phyloP scores from a whole-genome alignment of 208 protist genomes.

The Wallacemonas rigidus region DNA sequence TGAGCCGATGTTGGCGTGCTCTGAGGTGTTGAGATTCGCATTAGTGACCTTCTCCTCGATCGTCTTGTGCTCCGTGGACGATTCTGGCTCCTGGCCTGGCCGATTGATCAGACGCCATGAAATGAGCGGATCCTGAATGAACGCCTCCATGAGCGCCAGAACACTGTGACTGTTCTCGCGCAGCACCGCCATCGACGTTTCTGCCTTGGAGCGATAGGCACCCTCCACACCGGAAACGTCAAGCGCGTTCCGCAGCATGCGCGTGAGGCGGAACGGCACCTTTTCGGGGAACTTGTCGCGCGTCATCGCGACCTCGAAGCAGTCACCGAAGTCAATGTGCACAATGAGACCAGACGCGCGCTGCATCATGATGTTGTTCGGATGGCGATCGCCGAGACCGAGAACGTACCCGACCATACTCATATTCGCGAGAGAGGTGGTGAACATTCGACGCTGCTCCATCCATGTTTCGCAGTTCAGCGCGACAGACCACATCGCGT shows the following conservation, averaged over 20 bases:
- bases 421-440: slow-evolving; percentile 98
- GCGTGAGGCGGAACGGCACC: slow-evolving; percentile 99
- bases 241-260: slow-evolving; percentile 99
- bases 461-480: slow-evolving; percentile 98
- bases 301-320: slow-evolving; percentile 99
- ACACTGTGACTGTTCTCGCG: slow-evolving; percentile 98
- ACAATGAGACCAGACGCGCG: slow-evolving; percentile 95
- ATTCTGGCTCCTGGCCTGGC: slow-evolving; percentile 69
- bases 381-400: slow-evolving; percentile 99
- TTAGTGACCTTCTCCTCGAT: slow-evolving; percentile 76
- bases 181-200: slow-evolving; percentile 97
- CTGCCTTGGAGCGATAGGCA: slow-evolving; percentile 95
- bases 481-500: slow-evolving; percentile 96
- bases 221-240: slow-evolving; percentile 99
- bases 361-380: slow-evolving; percentile 99
- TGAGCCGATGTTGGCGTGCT: slow-evolving; percentile 20
- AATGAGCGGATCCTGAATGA: slow-evolving; percentile 99
- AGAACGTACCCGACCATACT: slow-evolving; percentile 98
- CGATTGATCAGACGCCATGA: slow-evolving; percentile 97
- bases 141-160: slow-evolving; percentile 99
- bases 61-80: slow-evolving; percentile 66
- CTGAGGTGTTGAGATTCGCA: slow-evolving; percentile 30
- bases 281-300: slow-evolving; percentile 99
- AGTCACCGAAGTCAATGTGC: slow-evolving; percentile 99
- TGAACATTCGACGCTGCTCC: slow-evolving; percentile 97